These are phyloP conservation scores for Marasmius tenuissimus DNA, from an alignment of 1,284 basidiomycete species.

Conservation along the genomic window DNA sequence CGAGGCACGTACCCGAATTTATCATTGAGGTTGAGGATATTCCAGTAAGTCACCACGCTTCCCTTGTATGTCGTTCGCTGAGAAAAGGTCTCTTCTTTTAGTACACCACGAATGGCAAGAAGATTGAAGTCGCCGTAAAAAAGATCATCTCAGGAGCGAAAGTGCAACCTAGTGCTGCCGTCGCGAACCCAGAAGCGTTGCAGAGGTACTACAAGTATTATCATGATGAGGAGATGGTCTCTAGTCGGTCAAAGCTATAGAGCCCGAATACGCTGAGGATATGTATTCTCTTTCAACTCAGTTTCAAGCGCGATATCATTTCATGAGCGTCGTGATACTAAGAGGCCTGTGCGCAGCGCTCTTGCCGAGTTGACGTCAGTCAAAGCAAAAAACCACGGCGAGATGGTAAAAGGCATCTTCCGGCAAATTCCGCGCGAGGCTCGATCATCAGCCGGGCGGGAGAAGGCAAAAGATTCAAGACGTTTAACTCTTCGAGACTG, in stretches of 20 bases:
- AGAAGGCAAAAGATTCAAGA: too few relatives aligned
- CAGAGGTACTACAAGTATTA: conserved; percentile 61
- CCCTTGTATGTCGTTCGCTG: neutral
- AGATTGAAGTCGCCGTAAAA: conserved; percentile 74
- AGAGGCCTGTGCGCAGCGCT: too few relatives aligned
- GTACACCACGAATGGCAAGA: conserved; percentile 75
- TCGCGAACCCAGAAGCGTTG: conserved; percentile 68
- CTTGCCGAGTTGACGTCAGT: too few relatives aligned
- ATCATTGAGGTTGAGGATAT: conserved; percentile 63
- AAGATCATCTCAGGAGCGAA: conserved; percentile 65
- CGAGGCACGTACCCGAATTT: conserved; percentile 71
- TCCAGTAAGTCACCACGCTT: conserved; percentile 44
- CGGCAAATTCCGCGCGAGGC: too few relatives aligned
- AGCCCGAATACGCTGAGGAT: too few relatives aligned
- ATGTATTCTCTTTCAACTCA: too few relatives aligned
- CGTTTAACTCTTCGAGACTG: too few relatives aligned
- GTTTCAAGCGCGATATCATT: too few relatives aligned
- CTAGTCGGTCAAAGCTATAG: neutral
- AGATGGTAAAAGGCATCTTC: too few relatives aligned
- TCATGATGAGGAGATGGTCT: conserved; percentile 32
- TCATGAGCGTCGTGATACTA: too few relatives aligned
- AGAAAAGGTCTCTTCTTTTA: conserved; percentile 21
- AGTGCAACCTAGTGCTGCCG: conserved; percentile 63
- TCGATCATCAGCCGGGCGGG: too few relatives aligned
- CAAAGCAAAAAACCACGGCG: too few relatives aligned